Evolutionary conservation across 73 alveolate genomes (phyloP).

Genomic region (Tetrahymena thermophila): DNA sequence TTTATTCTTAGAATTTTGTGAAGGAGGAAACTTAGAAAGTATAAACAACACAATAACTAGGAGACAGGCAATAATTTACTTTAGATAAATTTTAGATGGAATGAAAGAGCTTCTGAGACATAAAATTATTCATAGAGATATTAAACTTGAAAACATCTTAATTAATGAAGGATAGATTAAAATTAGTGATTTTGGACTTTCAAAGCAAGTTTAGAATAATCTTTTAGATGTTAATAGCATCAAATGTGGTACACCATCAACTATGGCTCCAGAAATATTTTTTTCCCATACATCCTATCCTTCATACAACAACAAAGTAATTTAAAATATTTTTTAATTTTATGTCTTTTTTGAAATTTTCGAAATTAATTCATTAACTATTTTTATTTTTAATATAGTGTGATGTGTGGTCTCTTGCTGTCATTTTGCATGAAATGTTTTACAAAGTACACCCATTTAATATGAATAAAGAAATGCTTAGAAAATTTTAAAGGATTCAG

Average conservation of each 20-base stretch:
- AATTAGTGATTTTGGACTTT: not conserved
- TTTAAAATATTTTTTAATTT: not conserved
- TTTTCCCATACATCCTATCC: not conserved
- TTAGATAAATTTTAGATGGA: not conserved
- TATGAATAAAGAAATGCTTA: not conserved
- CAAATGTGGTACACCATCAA: not conserved
- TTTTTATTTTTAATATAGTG: not conserved
- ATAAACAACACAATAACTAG: not conserved
- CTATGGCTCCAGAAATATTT: not conserved
- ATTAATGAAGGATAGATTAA: not conserved
- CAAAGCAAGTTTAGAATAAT: not conserved
- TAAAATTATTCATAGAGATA: not conserved
- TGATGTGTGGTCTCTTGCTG: not conserved
- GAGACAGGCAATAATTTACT: not conserved
- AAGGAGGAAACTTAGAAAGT: not conserved
- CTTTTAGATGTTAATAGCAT: not conserved
- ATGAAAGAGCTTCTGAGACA: not conserved
- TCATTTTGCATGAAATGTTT: not conserved
- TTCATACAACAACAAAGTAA: not conserved
- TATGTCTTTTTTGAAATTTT: not conserved
- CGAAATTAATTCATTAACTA: not conserved
- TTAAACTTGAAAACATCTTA: not conserved
- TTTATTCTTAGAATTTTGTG: not conserved
- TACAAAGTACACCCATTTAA: not conserved
- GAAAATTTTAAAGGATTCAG: not conserved